Base-by-base conservation (phyloP, 1,139 yeast genomes). In the Lodderomyces oxycetoniae region DNA sequence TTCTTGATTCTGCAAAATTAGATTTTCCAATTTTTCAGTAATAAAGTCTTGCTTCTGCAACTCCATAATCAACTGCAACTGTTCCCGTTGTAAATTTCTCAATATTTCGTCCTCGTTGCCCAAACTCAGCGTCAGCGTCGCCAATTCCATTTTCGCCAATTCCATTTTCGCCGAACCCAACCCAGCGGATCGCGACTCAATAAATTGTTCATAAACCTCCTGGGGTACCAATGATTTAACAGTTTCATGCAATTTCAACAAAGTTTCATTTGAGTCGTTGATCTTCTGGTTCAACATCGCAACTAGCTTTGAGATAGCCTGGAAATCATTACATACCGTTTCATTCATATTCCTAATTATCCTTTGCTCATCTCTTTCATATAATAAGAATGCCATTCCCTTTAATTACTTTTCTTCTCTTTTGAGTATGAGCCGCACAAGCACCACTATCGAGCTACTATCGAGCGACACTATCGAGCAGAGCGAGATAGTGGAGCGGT, bases 1-100 rank as follows among this genome's bases (percentile, higher is more conserved):
- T 11, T 63, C 69, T 26, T 62, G 54, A 41, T 70, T 66, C 41
- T 68, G 71, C 16, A 47, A 49, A 3, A 69, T 48, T 17, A 70
- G 40, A 20, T 59, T 63, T n/a, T 43, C 34, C 38, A 71, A 47
- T 42, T 62, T 64, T 11, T 48, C 56, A 2, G 58, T 40, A 1
- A 67, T 34, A 37, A 48, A 64, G 28, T 69, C 74, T 36, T 70
- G 71, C 32, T 63, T 53, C 44, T 71, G 76, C 2, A 73, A 50
- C 22, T 63, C 69, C 64, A 67, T 56, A 5, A 71, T 52, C 22
- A 69, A 41, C 10, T 49, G 50, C 4, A 68, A 37, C 30, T 76
- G 49, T 38, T 63, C 61, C 17, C 46, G 45, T 37, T 70, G 69
- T 16, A 71, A 47, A 16, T 41, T 30, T 17, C 36, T 39, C 4